A percentile compares a stretch with the other conserved stretches of the same genome.
These are phyloP conservation scores for Vigna angularis DNA, from an alignment of 306 rosid genomes.

Conservation along the genomic window DNA sequence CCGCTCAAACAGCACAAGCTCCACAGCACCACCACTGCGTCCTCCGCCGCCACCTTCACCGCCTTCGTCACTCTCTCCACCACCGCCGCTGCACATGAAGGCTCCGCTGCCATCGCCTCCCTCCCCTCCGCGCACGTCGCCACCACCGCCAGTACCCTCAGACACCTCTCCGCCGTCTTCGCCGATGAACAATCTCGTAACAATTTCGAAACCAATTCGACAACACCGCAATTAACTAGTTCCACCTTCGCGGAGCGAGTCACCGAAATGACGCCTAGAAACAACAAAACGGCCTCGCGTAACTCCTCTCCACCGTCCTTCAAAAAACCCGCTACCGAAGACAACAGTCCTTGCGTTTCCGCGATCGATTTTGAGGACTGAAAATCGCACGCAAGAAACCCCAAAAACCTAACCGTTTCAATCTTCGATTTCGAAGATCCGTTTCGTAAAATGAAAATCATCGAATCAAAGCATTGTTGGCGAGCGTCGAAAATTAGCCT, in stretches of 20 bases:
- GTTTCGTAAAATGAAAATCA: slow-evolving; percentile 38
- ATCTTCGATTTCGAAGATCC: slow-evolving; percentile 51
- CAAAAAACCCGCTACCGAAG: slow-evolving; percentile 37
- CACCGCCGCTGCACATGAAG: slow-evolving; percentile 43
- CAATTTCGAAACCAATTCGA: slow-evolving; percentile 36
- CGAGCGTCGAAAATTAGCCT: slow-evolving; percentile 38
- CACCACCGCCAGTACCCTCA: slow-evolving; percentile 46
- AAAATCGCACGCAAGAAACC: slow-evolving; percentile 49
- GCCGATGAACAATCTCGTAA: slow-evolving; percentile 18
- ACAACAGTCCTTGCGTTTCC: slow-evolving; percentile 47
- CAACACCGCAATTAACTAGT: slow-evolving; percentile 52
- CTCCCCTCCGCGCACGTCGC: slow-evolving; percentile 64
- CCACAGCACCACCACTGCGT: slow-evolving; percentile 63
- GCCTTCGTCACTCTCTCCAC: slow-evolving; percentile 56
- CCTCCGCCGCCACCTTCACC: slow-evolving; percentile 53
- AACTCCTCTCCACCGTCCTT: background rate
- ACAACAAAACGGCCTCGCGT: slow-evolving; percentile 51
- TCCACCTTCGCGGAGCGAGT: slow-evolving; percentile 50
- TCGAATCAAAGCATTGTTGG: slow-evolving; percentile 43
- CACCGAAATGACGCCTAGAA: slow-evolving; percentile 42
- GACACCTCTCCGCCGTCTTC: slow-evolving; percentile 39
- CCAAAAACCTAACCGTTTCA: slow-evolving; percentile 49
- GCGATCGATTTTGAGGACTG: slow-evolving; percentile 50
- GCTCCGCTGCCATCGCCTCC: slow-evolving; percentile 47
- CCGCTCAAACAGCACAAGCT: slow-evolving; percentile 55